phyloP scores from a whole-genome alignment of 306 rosid genomes.

The Trifolium repens region DNA sequence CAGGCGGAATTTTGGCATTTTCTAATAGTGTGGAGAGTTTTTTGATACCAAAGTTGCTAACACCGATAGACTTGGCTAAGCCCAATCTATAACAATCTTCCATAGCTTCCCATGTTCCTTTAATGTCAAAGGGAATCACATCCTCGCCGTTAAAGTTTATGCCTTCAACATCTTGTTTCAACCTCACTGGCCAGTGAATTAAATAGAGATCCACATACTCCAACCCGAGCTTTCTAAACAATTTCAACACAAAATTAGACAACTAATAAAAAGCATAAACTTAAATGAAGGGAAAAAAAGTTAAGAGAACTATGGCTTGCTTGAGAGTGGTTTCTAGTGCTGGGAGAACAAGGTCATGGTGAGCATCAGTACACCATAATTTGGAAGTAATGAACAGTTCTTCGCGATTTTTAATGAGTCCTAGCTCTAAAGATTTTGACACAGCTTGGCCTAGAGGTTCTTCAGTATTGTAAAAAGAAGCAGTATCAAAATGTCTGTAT shows the following conservation, averaged over 20 bases:
- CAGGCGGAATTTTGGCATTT: not conserved
- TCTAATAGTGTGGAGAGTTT: not conserved
- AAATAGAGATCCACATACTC: slow-evolving; percentile 1
- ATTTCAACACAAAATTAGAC: not conserved
- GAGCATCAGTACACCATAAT: slow-evolving; percentile 46
- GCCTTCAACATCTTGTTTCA: not conserved
- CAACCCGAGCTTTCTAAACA: not conserved
- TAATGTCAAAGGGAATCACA: not conserved
- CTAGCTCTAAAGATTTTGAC: not conserved
- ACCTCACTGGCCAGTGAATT: not conserved
- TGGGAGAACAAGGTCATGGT: slow-evolving; percentile 53
- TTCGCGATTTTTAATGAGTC: slow-evolving; percentile 34
- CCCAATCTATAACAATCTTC: not conserved
- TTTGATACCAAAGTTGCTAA: not conserved
- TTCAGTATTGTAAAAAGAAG: not conserved
- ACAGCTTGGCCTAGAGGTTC: slow-evolving; percentile 5
- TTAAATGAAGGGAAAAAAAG: not conserved
- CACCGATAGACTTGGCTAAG: slow-evolving; percentile 4
- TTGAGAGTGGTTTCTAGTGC: slow-evolving; percentile 49
- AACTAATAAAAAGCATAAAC: not conserved
- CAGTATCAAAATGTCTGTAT: slow-evolving; percentile 39
- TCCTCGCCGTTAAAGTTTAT: not conserved
- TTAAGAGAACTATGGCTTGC: slow-evolving; percentile 11
- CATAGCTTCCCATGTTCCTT: slow-evolving; percentile 8
- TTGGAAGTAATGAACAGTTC: slow-evolving; percentile 57